These are phyloP conservation scores for Arctium lappa DNA, from an alignment of 129 eudicot species.

Conservation along the genomic window DNA sequence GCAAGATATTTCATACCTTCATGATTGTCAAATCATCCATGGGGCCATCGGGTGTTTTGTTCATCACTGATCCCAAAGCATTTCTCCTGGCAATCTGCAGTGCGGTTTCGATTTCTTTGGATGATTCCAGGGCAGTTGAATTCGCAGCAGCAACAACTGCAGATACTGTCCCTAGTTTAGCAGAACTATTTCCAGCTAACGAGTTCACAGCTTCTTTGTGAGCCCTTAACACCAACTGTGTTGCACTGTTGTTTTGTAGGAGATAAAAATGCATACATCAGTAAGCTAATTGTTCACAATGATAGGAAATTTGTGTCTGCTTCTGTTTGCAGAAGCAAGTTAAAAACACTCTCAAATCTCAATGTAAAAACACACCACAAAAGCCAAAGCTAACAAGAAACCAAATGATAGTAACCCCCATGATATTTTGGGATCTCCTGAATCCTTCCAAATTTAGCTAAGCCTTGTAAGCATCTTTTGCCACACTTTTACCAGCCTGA, in stretches of 20 bases:
- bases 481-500: neutral
- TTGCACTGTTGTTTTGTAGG: slow-evolving; percentile 52
- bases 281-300: neutral
- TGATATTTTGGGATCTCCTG: neutral
- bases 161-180: slow-evolving; percentile 84
- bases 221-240: slow-evolving; percentile 91
- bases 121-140: slow-evolving; percentile 84
- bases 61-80: slow-evolving; percentile 75
- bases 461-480: neutral
- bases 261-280: neutral
- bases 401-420: neutral
- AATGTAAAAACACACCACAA: neutral
- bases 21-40: slow-evolving; percentile 88
- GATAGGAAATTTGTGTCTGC: neutral
- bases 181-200: slow-evolving; percentile 82
- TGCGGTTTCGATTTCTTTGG: slow-evolving; percentile 95
- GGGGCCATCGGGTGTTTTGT: slow-evolving; percentile 62
- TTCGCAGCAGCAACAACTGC: slow-evolving; percentile 97
- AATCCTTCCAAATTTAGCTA: neutral
- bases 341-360: neutral
- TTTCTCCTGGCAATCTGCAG: slow-evolving; percentile 83
- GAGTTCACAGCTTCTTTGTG: slow-evolving; percentile 98
- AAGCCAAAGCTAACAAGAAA: neutral
- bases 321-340: neutral
- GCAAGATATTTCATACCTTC: slow-evolving; percentile 53